phyloP scores from a whole-genome alignment of 1,284 basidiomycete genomes.

The Schizophyllum commune region DNA sequence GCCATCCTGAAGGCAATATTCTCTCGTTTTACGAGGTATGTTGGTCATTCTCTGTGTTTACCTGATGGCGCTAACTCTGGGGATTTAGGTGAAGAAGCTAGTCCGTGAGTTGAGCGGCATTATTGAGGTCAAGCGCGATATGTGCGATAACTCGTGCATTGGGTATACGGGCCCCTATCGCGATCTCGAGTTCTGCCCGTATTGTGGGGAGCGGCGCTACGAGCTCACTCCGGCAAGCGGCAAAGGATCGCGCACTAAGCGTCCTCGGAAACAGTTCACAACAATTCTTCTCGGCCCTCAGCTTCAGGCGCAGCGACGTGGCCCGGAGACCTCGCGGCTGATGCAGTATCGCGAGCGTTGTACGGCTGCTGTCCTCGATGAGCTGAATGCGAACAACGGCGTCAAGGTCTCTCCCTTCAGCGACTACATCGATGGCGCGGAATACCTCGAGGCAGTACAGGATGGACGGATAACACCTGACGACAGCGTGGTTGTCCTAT shows the following conservation, averaged over 20 bases:
- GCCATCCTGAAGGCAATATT: constrained; percentile 15
- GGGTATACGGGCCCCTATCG: no score
- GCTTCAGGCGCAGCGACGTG: constrained; percentile 23
- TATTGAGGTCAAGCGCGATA: constrained; percentile 20
- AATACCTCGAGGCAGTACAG: constrained; percentile 17
- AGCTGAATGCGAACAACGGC: no score
- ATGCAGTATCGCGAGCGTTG: no score
- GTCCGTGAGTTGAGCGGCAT: constrained; percentile 22
- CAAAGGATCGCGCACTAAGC: no score
- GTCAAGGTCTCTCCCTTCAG: constrained; percentile 5
- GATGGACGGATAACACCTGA: constrained; percentile 14
- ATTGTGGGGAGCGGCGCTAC: constrained; percentile 1
- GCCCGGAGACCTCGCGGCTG: constrained; percentile 15
- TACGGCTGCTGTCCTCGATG: constrained; percentile 18
- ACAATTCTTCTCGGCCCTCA: constrained; percentile 29
- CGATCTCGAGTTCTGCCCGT: neutral
- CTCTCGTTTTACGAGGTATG: constrained; percentile 16
- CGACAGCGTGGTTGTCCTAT: constrained; percentile 11
- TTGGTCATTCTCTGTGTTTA: no score
- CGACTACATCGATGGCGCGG: constrained; percentile 14
- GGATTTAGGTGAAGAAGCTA: no score
- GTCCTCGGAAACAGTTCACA: constrained; percentile 19
- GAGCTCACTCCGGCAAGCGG: neutral
- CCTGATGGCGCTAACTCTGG: no score
- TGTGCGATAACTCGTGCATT: constrained; percentile 14